These are phyloP conservation scores for Asterochloris sp. DNA, from an alignment of 139 green algal species.

Conservation along the genomic window DNA sequence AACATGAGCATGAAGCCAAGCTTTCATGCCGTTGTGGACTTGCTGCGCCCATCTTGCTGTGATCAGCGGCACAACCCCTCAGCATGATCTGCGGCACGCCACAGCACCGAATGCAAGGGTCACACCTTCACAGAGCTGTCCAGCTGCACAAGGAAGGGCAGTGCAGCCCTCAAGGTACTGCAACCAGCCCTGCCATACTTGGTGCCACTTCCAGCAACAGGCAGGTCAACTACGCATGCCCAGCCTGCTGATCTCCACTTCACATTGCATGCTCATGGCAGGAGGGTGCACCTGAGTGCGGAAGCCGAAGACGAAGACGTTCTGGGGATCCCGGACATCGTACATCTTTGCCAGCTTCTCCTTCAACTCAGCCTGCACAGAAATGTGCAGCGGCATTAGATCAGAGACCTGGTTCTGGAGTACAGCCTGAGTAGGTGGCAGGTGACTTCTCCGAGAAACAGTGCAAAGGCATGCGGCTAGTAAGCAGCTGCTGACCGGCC, in stretches of 20 bases:
- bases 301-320: conserved; percentile 96
- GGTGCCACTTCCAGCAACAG: neutral
- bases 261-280: neutral
- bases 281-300: conserved; percentile 75
- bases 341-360: conserved; percentile 97
- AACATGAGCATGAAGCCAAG: no score
- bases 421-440: no score
- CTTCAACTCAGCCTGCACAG: conserved; percentile 78
- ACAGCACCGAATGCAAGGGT: no score
- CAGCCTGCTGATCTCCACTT: neutral
- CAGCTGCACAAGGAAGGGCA: no score
- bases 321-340: conserved; percentile 84
- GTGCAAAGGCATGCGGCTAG: neutral
- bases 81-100: no score
- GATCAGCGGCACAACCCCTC: no score
- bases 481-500: neutral
- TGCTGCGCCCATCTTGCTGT: no score
- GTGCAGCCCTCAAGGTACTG: neutral
- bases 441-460: no score
- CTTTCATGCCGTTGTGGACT: no score
- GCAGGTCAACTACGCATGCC: neutral
- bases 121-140: no score
- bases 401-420: neutral
- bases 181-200: neutral
- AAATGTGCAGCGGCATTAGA: neutral